Base-by-base conservation (phyloP, 2,329 filamentous ascomycete genomes). In the Didymosphaeria variabile region DNA sequence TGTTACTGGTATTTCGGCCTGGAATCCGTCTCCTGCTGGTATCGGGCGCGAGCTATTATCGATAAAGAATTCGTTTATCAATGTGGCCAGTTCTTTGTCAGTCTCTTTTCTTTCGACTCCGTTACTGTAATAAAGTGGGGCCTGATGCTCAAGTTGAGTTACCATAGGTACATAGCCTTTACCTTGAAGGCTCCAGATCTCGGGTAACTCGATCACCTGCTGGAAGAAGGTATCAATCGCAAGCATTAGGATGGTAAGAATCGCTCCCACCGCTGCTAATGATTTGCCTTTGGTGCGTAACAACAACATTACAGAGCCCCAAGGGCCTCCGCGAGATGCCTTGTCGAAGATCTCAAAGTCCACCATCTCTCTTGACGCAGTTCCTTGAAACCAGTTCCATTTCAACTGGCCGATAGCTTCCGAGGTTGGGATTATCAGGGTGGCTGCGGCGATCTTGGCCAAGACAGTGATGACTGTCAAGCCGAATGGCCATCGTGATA, bases 321-420 rank as follows among this genome's bases (percentile, higher is more conserved):
- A 71, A 12, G 67, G 62, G 0, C 70, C 70, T 17, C 47, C 47
- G 6, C 71, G 49, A 0, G 70, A 70, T 9, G 72, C 70, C 26
- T 74, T 72, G 15, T 76, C 73, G 42, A 75, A 77, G 0, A 73
- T 71, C 31, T 76, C 73, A 17, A 76, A 74, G 42, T 76, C 72
- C 15, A 65, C 62, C 2, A 70, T 67, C 13, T 67, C 61, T 17
- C 61, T 68, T 0, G 66, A 70, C 0, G 56, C 51, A 12, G 59
- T 60, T 0, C 66, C 65, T 32, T 69, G 32, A 34, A 67, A 71
- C 75, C 74, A 76, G 2, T 54, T 66, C 74, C 75, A 77, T 40
- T 77, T 77, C 10, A 75, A 51, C 38, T 77, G 73, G 0, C 73
- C 74, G 1, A 77, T 59, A 1, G 72, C 72, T 49, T 77, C 72